Evolutionary conservation across 345 rosid species (phyloP).

Genomic region (Eucalyptus victrix): DNA sequence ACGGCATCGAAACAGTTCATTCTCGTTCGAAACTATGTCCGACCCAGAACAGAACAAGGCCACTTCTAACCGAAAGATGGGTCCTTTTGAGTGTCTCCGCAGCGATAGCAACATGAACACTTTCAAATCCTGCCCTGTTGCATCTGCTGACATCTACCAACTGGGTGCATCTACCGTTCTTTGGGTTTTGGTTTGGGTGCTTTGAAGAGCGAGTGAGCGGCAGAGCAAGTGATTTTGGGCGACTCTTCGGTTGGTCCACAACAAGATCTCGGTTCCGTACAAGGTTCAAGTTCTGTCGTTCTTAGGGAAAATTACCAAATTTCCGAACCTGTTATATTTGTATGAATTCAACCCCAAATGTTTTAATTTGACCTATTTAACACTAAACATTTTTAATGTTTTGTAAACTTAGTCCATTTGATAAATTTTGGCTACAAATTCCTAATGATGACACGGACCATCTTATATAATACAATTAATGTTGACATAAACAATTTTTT

Average conservation of each 20-base stretch:
- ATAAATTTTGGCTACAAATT: too few relatives aligned
- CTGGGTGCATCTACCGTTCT: not conserved
- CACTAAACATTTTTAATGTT: too few relatives aligned
- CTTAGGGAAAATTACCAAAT: too few relatives aligned
- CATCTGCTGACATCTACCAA: not conserved
- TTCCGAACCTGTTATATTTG: too few relatives aligned
- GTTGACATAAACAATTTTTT: fast-evolving
- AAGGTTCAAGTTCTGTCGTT: not conserved
- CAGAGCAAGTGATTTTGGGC: not conserved
- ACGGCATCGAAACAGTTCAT: not conserved
- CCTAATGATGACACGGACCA: fast-evolving
- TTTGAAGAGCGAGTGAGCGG: not conserved
- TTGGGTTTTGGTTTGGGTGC: not conserved
- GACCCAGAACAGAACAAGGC: not conserved
- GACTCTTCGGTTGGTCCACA: not conserved
- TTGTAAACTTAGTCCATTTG: too few relatives aligned
- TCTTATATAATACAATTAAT: fast-evolving
- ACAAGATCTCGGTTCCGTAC: not conserved
- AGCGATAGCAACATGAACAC: not conserved
- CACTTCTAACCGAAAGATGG: not conserved
- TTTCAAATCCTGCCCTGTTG: not conserved
- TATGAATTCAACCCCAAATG: too few relatives aligned
- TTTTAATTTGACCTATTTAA: too few relatives aligned
- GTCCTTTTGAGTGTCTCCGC: not conserved
- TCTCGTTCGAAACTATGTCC: not conserved